Evolutionary conservation across 1,139 yeast species (phyloP), one percentile per base, ranked within the genome.

Genomic region (Blastobotrys niveus): DNA sequence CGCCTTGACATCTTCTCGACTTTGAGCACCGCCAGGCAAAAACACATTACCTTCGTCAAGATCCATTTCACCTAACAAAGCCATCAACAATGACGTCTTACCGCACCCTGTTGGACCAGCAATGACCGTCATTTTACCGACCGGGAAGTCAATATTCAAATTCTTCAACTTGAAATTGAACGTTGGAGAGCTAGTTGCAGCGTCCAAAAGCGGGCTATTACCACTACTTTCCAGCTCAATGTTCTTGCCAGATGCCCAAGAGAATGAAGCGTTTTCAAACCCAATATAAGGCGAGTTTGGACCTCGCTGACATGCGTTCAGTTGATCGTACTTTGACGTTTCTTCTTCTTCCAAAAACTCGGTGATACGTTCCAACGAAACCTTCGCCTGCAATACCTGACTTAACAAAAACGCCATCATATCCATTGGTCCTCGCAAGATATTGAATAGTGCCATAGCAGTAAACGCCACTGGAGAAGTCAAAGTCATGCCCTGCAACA

Each of bases 71-170:
- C 98, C 98, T 37, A 91, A 72, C 45, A 91, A 71, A 5, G 96
- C 98, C 72, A 89, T 73, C 48, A 91, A 72, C 52, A 91, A 66
- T 0, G 97, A 89, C 2, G 96, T 84, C 64, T 91, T 91, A 65
- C 98, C 98, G 1, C 95, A 68, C 48, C 98, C 97, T n/a, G 97
- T 91, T 9, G 95, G 83, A 24, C 98, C 98, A 58, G 88, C 77
- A 48, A 91, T 73, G 20, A 89, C 88, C 55, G 88, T 88, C 59
- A 91, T 70, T 60, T 85, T 79, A 18, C 87, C 93, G 30, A 74
- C 68, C 53, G 75, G 73, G 66, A 91, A 91, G 24, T 72, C 72
- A 50, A 89, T 65, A 53, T 81, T 70, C 48, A 89, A 61, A 57
- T 88, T 83, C 59, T 86, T 77, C 55, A 91, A 72, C 59, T 78